Evolutionary conservation across 2,329 filamentous ascomycete genomes (phyloP), one percentile per base, ranked within the genome.

Genomic region (Fusarium beomiforme): DNA sequence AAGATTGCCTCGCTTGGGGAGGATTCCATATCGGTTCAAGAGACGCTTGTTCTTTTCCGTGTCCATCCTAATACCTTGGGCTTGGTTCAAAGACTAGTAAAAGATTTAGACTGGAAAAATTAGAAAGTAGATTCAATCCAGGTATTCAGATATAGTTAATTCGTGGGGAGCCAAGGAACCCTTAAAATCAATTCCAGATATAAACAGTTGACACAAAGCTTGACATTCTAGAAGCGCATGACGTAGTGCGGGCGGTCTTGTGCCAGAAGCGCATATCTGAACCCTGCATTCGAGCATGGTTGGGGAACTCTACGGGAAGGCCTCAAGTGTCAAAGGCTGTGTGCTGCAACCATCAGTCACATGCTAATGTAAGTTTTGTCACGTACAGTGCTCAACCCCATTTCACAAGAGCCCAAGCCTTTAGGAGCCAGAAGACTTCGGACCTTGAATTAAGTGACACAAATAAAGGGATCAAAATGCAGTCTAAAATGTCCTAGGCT

Each of bases 1-100:
- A 41, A 73, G 71, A 31, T 54, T 49, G 12, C 51, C 49, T 62
- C 36, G 58, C 43, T 11, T 64, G n/a, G 70, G 67, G 23, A 58
- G 39, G 16, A 29, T 71, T 7, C 70, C 70, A 24, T 63, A 63
- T 13, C 54, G 55, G 13, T 19, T 33, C 12, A 63, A 12, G 8
- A 63, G 37, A 7, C 31, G n/a, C 21, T 51, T 51, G 31, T 51
- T 43, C 8, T 43, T 44, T 2, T 63, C 54, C 12, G 43, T 44
- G 23, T 14, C 37, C 19, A 29, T 24, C 16, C 42, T n/a, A 16
- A n/a, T 14, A 13, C 1, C 13, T 10, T 36, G 36, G 17, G 54
- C 7, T 4, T 62, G 13, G 4, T 37, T 46, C n/a, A 62, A 49
- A 8, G 11, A 6, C 11, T 12, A 12, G 12, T 8, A 29, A 29